Base-by-base conservation (phyloP, 495 filamentous ascomycete genomes). In the Darksidea phi region DNA sequence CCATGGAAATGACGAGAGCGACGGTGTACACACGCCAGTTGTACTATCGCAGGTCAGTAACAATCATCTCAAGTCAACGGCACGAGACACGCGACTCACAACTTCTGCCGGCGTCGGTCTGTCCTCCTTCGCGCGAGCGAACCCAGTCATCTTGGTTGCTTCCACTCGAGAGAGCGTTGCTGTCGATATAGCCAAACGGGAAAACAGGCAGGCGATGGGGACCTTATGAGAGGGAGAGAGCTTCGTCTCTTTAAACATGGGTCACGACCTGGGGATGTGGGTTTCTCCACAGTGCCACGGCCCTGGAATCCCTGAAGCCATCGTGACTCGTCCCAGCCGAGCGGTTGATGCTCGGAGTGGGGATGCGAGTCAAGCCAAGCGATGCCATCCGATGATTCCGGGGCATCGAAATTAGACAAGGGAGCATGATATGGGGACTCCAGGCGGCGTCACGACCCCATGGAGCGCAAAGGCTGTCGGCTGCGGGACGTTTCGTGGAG, bases 81-180 rank as follows among this genome's bases (percentile, higher is more conserved):
- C 20, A 17, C 8, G 1, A 47, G 49, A 11, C 32, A 15, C 17
- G 12, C 43, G 13, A 60, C 57, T 18, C 53, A 60, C 57, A 5
- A 74, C 70, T 59, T 70, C 70, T 15, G 54, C 20, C 26, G 71
- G 71, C 47, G 71, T 74, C 17, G 71, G 71, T 41, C 71, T 60
- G 54, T 73, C 71, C 36, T 73, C 71, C 24, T 69, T 67, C n/a
- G 73, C 71, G 21, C 73, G 66, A 21, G 68, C 41, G 47, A 67
- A 70, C 11, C 63, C 63, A 18, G 57, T 66, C 67, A 69, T 69
- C 6, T 20, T 66, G 53, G 13, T 10, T 6, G 52, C 45, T 8
- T 42, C 37, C n/a, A 18, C 28, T n/a, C 24, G 20, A n/a, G n/a
- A n/a, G 50, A 58, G 46, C 11, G 12, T 25, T 20, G n/a, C n/a